These are phyloP conservation scores for Anethum foeniculum DNA, from an alignment of 140 eudicot species.

Conservation along the genomic window DNA sequence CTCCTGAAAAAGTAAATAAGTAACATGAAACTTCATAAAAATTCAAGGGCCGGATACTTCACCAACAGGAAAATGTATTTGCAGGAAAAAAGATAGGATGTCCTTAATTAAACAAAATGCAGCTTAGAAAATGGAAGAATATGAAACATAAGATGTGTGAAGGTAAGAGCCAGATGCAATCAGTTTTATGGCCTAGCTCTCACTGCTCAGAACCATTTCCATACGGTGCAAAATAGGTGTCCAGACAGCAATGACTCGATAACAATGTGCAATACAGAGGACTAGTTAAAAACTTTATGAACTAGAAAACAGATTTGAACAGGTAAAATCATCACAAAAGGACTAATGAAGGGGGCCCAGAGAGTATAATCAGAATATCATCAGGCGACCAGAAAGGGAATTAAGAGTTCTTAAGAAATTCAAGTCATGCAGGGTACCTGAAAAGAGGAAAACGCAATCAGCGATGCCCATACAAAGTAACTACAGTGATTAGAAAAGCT, in stretches of 20 bases:
- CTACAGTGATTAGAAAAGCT: background rate
- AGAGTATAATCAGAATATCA: background rate
- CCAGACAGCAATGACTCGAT: background rate
- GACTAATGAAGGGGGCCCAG: background rate
- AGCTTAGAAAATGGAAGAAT: background rate
- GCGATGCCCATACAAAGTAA: background rate
- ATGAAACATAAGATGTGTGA: background rate
- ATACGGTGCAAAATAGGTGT: background rate
- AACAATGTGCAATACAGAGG: background rate
- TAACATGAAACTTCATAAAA: constrained; percentile 1
- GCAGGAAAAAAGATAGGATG: background rate
- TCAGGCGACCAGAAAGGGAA: background rate
- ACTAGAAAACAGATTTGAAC: background rate
- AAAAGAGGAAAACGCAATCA: background rate
- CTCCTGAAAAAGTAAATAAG: constrained; percentile 46
- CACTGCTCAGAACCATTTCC: background rate
- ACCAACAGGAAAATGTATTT: background rate
- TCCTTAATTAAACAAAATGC: background rate
- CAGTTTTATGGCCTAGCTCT: background rate
- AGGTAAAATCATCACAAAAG: background rate
- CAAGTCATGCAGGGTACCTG: background rate
- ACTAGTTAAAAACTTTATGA: background rate
- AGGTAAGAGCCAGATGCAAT: background rate
- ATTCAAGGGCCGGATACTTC: background rate
- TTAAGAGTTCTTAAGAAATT: background rate